Evolutionary conservation across 345 rosid species (phyloP).

Genomic region (Corymbia maculata): DNA sequence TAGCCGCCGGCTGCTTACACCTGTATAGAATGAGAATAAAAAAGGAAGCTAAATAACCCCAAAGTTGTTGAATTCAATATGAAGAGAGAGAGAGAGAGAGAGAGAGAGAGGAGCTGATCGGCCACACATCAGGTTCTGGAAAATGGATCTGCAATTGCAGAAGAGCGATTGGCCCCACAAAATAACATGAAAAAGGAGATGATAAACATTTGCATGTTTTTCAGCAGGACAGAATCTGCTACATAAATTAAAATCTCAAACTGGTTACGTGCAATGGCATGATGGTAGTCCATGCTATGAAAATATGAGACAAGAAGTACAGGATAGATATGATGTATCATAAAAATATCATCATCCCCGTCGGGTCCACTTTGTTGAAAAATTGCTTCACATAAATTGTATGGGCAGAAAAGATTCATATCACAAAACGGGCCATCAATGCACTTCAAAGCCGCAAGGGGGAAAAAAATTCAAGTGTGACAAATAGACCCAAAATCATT

Average conservation of each 20-base stretch:
- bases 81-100: too few relatives aligned
- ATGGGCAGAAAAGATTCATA: not conserved
- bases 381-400: not conserved
- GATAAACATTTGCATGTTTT: not conserved
- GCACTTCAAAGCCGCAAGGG: not conserved
- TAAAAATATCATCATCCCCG: not conserved
- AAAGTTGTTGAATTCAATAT: not conserved
- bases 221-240: not conserved
- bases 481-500: not conserved
- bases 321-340: not conserved
- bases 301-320: not conserved
- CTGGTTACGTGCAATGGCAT: not conserved
- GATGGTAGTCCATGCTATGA: not conserved
- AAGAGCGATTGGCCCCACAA: not conserved
- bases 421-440: not conserved
- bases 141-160: not conserved
- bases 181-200: not conserved
- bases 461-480: not conserved
- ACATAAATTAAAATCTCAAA: not conserved
- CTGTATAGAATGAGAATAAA: slow-evolving; percentile 14
- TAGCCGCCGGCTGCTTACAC: slow-evolving; percentile 73
- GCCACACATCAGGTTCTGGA: not conserved
- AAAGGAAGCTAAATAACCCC: not conserved
- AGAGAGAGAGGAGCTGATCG: not conserved
- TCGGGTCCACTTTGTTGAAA: not conserved